Percentiles rank a stretch among this genome's conserved stretches.
Evolutionary conservation across 106 monocot genomes (phyloP).

Genomic region (Amphibolis antarctica): DNA sequence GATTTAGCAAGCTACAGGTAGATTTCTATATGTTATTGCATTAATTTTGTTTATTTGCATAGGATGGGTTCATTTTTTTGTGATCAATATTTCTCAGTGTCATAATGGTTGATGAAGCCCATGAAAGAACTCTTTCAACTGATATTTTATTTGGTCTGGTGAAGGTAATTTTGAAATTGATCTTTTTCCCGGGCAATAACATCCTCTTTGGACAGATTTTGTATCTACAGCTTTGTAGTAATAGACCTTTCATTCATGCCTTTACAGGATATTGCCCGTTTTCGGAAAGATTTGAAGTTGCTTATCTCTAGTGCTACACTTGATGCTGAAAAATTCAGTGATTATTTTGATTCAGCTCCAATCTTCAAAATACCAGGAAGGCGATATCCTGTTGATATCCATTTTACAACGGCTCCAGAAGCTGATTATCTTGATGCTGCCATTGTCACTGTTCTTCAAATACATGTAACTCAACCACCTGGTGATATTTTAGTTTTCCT

Average conservation of each 20-base stretch:
- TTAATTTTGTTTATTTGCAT: slow-evolving; percentile 2
- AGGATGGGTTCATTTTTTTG: not conserved
- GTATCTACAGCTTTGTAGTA: not conserved
- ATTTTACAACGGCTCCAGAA: slow-evolving; percentile 69
- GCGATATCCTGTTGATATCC: slow-evolving; percentile 68
- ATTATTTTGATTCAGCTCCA: slow-evolving; percentile 67
- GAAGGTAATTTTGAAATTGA: slow-evolving; percentile 29
- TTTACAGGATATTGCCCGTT: slow-evolving; percentile 65
- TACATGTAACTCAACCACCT: slow-evolving; percentile 63
- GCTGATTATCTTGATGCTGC: slow-evolving; percentile 79
- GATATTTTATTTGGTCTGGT: slow-evolving; percentile 85
- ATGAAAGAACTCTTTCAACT: slow-evolving; percentile 80
- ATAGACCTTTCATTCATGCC: not conserved
- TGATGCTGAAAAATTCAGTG: slow-evolving; percentile 86
- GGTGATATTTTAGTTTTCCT: slow-evolving; percentile 81
- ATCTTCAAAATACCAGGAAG: slow-evolving; percentile 77
- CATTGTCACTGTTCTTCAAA: slow-evolving; percentile 65
- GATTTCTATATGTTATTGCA: not conserved
- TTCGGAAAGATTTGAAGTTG: slow-evolving; percentile 64
- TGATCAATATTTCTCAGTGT: slow-evolving; percentile 34
- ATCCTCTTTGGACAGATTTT: too few species aligned
- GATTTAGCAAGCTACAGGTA: slow-evolving; percentile 89
- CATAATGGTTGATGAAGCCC: slow-evolving; percentile 94
- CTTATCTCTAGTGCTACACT: slow-evolving; percentile 89
- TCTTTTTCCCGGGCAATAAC: too few species aligned